Evolutionary conservation across 1,284 basidiomycete species (phyloP), one percentile per base, ranked within the genome.

Genomic region (Golubevia sp.): DNA sequence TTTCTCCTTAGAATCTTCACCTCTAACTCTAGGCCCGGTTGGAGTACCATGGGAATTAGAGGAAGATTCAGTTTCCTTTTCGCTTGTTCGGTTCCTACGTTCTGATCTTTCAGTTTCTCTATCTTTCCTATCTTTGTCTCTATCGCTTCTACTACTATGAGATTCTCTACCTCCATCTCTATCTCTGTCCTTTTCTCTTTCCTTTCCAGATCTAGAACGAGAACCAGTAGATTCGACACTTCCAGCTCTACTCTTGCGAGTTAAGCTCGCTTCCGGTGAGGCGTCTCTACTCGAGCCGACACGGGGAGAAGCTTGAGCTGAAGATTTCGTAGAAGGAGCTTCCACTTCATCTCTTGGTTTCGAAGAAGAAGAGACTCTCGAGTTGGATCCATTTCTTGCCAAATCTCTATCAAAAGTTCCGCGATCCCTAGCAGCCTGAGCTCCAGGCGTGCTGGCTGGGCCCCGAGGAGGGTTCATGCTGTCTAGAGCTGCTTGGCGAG

Each of bases 391-490:
- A 15, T n/a, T 21, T 23, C 20, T 21, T 8, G 26, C 56, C 5
- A 49, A 24, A 49, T 25, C 27, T 44, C 25, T 49, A 8, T 24
- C 56, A 48, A 30, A 44, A n/a, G 21, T n/a, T 21, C 24, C 56
- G 7, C 63, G 55, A n/a, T 64, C 64, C 18, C 64, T 30, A 13
- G 55, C 55, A 48, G 63, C 63, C 23, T 65, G 63, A 6, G 63
- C 63, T 27, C 61, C 38, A 8, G 18, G 20, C 18, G 63, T 63
- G n/a, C 8, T 30, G 1, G 64, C 61, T 5, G 64, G 60, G 30
- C 34, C 18, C 26, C 49, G 54, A 7, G 66, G 66, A 8, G 66
- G 64, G 23, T 66, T 66, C 66, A 68, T 68, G 49, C 53, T 61
- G 13, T 56, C 66, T 6, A 66, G 50, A 24, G 54, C 66, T 5